Conservation (phyloP, 225 moss, liverwort and hornwort species). For the Anthoceros angustus region DNA sequence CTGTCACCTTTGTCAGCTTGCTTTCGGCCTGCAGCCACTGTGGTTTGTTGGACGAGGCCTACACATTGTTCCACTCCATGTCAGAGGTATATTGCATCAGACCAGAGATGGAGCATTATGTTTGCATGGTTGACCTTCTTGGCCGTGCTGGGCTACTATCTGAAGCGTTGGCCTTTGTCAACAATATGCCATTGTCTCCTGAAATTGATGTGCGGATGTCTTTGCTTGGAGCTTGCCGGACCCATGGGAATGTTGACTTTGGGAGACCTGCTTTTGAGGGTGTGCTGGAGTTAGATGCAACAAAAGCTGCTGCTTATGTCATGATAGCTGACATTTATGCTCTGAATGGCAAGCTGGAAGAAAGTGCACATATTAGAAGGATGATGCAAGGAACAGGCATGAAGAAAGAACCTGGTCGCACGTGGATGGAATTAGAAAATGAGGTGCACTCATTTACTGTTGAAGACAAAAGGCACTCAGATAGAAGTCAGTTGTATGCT, state of each 20-base stretch:
- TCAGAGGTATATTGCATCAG: constrained; percentile 3
- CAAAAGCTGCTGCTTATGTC: neutral
- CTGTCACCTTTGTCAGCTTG: neutral
- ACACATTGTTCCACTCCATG: neutral
- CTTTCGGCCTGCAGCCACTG: constrained; percentile 10
- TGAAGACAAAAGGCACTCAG: neutral
- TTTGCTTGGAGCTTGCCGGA: neutral
- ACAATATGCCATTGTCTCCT: constrained; percentile 4
- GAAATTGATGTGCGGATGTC: neutral
- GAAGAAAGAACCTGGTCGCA: neutral
- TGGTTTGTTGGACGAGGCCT: constrained; percentile 1
- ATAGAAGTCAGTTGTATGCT: neutral
- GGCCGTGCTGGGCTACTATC: constrained; percentile 4
- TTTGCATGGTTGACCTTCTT: constrained; percentile 4
- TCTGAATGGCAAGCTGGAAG: constrained; percentile 4
- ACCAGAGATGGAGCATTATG: neutral
- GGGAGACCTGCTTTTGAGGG: neutral
- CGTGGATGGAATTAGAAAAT: neutral
- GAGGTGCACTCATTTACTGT: constrained; percentile 3
- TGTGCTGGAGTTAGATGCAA: neutral
- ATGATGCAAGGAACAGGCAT: constrained; percentile 7
- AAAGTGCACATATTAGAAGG: neutral
- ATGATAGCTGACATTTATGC: constrained; percentile 1
- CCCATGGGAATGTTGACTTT: neutral
- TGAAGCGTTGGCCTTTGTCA: constrained; percentile 5